Base-by-base conservation (phyloP, 495 filamentous ascomycete genomes). In the Podospora anserina region DNA sequence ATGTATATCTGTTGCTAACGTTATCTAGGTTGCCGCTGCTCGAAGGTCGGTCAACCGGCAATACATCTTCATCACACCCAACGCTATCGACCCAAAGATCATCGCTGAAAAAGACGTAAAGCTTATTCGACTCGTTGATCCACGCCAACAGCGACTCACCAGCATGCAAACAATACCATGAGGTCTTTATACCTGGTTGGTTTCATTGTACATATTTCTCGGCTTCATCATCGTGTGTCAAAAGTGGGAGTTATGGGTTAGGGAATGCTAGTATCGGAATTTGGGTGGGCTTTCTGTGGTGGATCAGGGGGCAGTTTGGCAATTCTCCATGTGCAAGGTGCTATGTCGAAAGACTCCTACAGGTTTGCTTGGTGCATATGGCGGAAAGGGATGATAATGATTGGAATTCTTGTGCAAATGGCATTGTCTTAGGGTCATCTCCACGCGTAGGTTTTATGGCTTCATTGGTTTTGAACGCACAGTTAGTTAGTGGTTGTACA, bases 31-130 rank as follows among this genome's bases (percentile, higher is more conserved):
- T 73, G 82, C 84, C 66, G 92, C 93, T 16, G 96, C 95, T 53
- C 86, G 95, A 72, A 85, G 90, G 61, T 91, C 92, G 2, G 89
- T 94, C 56, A 91, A 94, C 13, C 88, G 93, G 66, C 95, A 99
- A 76, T 99, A 95, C 74, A 93, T 99, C 69, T 84, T 99, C 7
- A 99, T 99, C 75, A 97, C 96, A 9, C 95, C 95, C 18, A 94
- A 97, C 71, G 90, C 89, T 53, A 93, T 96, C 66, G 87, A 88
- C 78, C 89, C 90, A 65, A 88, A 84, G 44, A 86, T 88, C 32
- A 84, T 23, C 88, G 19, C 80, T 87, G 85, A 82, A 26, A 83
- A 83, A 65, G 94, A 98, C 78, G 93, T 97, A 64, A 89, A 88
- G 69, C 89, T 98, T 63, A 92, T 91, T 76, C 89, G 91, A 89